phyloP scores from a whole-genome alignment of 108 stramenopile species.

The Pseudonitzschia multistriata region DNA sequence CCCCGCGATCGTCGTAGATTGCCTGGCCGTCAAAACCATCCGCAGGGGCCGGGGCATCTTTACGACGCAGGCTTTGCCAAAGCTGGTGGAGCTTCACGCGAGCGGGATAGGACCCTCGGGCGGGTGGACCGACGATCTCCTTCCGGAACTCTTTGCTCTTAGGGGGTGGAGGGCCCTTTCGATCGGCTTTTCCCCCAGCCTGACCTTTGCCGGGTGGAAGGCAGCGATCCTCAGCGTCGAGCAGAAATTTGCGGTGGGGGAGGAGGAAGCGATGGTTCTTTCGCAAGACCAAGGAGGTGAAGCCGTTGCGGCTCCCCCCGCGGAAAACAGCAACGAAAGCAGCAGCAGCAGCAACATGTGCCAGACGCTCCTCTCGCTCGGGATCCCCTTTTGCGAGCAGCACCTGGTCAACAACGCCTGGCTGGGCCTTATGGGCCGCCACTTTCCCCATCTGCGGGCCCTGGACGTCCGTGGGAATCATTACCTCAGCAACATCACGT shows the following conservation, averaged over 20 bases:
- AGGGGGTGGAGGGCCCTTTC: slow-evolving; percentile 58
- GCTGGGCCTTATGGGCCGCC: slow-evolving; percentile 60
- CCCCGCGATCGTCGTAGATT: slow-evolving; percentile 45
- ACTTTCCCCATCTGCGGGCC: slow-evolving; percentile 45
- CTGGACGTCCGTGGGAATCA: slow-evolving; percentile 80
- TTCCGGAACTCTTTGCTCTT: slow-evolving; percentile 36
- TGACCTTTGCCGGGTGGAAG: slow-evolving; percentile 55
- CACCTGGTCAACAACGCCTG: slow-evolving; percentile 64
- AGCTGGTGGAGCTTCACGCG: slow-evolving; percentile 61
- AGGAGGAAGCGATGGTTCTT: neutral
- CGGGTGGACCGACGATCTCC: slow-evolving; percentile 58
- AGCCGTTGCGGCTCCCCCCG: neutral
- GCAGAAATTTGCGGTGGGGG: neutral
- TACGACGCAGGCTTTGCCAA: slow-evolving; percentile 3
- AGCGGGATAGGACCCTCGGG: slow-evolving; percentile 51
- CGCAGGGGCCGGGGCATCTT: slow-evolving; percentile 10
- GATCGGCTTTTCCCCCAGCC: slow-evolving; percentile 55
- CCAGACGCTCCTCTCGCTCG: slow-evolving; percentile 44
- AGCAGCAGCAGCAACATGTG: slow-evolving; percentile 14
- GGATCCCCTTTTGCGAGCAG: slow-evolving; percentile 71
- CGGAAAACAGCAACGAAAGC: neutral
- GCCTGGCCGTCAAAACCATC: neutral
- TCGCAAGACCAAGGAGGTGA: neutral
- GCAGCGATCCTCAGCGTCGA: slow-evolving; percentile 32
- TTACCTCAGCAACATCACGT: slow-evolving; percentile 53